These are phyloP conservation scores for Grosmannia clavigera DNA, from an alignment of 2,329 filamentous ascomycete species.

Conservation along the genomic window DNA sequence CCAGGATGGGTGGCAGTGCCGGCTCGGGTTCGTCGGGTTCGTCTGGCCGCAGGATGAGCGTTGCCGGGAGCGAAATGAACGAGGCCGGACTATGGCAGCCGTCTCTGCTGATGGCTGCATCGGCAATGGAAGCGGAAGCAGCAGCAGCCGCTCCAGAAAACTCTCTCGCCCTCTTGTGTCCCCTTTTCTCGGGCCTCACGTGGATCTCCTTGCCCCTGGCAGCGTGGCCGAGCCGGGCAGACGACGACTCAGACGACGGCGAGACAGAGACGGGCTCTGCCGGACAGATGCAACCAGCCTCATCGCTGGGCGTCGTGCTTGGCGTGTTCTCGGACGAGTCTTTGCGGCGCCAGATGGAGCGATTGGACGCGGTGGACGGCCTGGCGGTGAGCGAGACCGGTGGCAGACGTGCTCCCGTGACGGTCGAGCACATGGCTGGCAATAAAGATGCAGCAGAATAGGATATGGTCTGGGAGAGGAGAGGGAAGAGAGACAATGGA, in stretches of 20 bases:
- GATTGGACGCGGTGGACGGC: not conserved
- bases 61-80: not conserved
- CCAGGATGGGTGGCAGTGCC: not conserved
- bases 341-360: slow-evolving; percentile 9
- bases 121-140: not conserved
- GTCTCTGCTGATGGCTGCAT: not conserved
- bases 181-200: not conserved
- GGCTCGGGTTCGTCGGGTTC: not conserved
- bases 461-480: not conserved
- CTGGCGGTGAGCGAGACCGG: not conserved
- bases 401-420: not conserved
- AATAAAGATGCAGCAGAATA: not conserved
- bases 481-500: not conserved
- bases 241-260: not conserved
- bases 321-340: slow-evolving; percentile 13
- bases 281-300: slow-evolving; percentile 5
- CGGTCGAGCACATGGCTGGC: not conserved
- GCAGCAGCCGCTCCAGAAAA: not conserved
- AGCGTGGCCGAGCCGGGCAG: not conserved
- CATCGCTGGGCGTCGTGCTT: slow-evolving; percentile 7
- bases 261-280: slow-evolving; percentile 1
- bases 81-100: not conserved
- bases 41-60: not conserved
- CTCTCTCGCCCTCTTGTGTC: not conserved
- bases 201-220: not conserved